Percentiles rank a stretch among this genome's conserved stretches.
These are phyloP conservation scores for Termitomyces titanicus DNA, from an alignment of 768 basidiomycete species.

Conservation along the genomic window DNA sequence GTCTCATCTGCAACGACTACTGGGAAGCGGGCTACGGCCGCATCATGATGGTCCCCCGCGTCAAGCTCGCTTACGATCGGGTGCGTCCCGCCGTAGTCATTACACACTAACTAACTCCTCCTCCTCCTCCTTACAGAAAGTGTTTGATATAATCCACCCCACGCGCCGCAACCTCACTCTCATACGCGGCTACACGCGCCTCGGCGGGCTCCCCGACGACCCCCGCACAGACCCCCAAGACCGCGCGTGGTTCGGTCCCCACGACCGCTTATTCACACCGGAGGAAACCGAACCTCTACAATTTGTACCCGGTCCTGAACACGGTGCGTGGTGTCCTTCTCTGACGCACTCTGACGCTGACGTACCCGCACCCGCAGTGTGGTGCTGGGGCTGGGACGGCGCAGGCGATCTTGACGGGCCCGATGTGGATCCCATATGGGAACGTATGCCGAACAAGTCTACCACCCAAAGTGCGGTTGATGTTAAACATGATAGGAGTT, in stretches of 20 bases:
- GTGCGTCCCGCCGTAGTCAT: conserved; percentile 37
- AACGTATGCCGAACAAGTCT: conserved; percentile 68
- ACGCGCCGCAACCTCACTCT: conserved; percentile 87
- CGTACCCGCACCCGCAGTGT: too few relatives aligned
- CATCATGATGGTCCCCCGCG: conserved; percentile 96
- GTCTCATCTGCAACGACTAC: conserved; percentile 97
- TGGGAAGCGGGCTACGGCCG: conserved; percentile 95
- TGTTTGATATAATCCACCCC: conserved; percentile 95
- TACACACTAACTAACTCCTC: not conserved
- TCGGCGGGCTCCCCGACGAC: conserved; percentile 97
- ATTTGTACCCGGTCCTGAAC: conserved; percentile 78
- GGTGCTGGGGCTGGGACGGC: conserved; percentile 99
- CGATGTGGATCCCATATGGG: conserved; percentile 98
- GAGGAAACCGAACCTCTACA: conserved; percentile 79
- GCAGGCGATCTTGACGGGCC: conserved; percentile 97
- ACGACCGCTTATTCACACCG: conserved; percentile 88
- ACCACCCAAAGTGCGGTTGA: conserved; percentile 46
- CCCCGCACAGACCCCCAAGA: conserved; percentile 97
- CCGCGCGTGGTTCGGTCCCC: conserved; percentile 96
- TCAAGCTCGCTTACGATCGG: conserved; percentile 93
- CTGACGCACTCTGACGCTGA: too few relatives aligned
- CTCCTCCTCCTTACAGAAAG: conserved; percentile 77
- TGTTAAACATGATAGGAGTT: conserved; percentile 75
- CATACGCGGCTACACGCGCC: conserved; percentile 86
- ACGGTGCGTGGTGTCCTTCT: conserved; percentile 85